phyloP scores from a whole-genome alignment of 768 basidiomycete species.

The Tephrocybe sp. region DNA sequence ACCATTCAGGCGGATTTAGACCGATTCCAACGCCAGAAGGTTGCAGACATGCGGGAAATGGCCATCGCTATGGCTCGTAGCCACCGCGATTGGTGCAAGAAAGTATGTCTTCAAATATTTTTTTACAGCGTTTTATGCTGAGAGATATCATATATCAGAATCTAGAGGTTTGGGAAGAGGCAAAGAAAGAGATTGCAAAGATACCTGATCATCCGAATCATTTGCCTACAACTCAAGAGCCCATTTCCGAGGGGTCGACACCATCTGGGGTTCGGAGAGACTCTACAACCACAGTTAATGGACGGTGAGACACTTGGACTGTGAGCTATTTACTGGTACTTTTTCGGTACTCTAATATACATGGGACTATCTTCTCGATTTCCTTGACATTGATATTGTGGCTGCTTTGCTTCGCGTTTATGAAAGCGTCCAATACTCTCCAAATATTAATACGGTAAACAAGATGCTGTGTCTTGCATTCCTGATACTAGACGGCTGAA shows the following conservation, averaged over 20 bases:
- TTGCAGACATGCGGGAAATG: conserved; percentile 94
- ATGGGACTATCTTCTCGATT: conserved; percentile 8
- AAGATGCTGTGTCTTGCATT: too few relatives aligned
- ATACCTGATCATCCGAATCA: conserved; percentile 90
- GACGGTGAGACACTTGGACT: conserved; percentile 32
- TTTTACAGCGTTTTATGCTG: neutral
- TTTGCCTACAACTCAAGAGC: conserved; percentile 40
- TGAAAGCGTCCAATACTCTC: too few relatives aligned
- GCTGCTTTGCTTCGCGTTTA: too few relatives aligned
- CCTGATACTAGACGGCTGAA: too few relatives aligned
- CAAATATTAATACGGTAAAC: too few relatives aligned
- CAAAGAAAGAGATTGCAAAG: conserved; percentile 85
- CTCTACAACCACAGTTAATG: conserved; percentile 71
- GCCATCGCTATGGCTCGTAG: conserved; percentile 83
- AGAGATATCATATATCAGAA: conserved; percentile 53
- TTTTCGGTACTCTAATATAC: conserved; percentile 11
- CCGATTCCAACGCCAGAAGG: conserved; percentile 97
- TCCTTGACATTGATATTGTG: too few relatives aligned
- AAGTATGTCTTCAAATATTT: conserved; percentile 47
- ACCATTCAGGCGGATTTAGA: conserved; percentile 98
- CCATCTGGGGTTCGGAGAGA: conserved; percentile 52
- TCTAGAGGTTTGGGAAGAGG: conserved; percentile 95
- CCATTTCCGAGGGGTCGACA: conserved; percentile 28
- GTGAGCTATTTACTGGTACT: neutral
- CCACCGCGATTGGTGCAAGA: conserved; percentile 96